These are phyloP conservation scores for Pichia manshurica DNA, from an alignment of 805 yeast species.

Conservation along the genomic window DNA sequence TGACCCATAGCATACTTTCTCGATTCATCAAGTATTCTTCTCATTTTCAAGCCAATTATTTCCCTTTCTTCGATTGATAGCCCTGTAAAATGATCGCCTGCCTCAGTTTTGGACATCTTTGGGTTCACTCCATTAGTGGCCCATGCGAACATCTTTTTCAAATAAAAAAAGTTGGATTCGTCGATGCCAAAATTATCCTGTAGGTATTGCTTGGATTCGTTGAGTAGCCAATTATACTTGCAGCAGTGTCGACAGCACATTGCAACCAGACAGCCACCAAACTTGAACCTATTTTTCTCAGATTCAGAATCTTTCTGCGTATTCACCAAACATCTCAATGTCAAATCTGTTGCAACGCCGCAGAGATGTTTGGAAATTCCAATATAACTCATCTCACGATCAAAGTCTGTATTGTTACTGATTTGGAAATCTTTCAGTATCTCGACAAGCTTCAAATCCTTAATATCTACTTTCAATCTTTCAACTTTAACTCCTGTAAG, in stretches of 20 bases:
- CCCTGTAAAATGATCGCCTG: slow-evolving; percentile 41
- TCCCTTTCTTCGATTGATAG: slow-evolving; percentile 46
- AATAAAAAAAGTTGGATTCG: slow-evolving; percentile 28
- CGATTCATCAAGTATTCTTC: slow-evolving; percentile 72
- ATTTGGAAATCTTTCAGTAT: slow-evolving; percentile 31
- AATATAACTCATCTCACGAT: slow-evolving; percentile 27
- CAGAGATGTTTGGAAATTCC: slow-evolving; percentile 86
- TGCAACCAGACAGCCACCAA: slow-evolving; percentile 67
- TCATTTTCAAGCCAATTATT: slow-evolving; percentile 56
- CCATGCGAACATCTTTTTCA: slow-evolving; percentile 77
- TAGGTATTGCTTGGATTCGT: slow-evolving; percentile 40
- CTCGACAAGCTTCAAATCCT: slow-evolving; percentile 55
- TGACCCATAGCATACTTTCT: slow-evolving; percentile 45
- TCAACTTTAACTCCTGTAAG: slow-evolving; percentile 16
- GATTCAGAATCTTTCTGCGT: slow-evolving; percentile 16
- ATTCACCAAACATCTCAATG: slow-evolving; percentile 54
- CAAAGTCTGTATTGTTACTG: too few species aligned
- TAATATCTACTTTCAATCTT: slow-evolving; percentile 70
- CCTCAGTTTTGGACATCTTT: slow-evolving; percentile 34
- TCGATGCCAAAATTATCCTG: slow-evolving; percentile 26
- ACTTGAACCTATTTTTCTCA: slow-evolving; percentile 14
- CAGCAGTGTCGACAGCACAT: slow-evolving; percentile 93
- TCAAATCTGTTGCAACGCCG: slow-evolving; percentile 90
- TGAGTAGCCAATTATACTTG: slow-evolving; percentile 48
- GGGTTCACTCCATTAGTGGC: slow-evolving; percentile 69